phyloP scores from a whole-genome alignment of 257 asterid species.

The Gentiana dahurica region DNA sequence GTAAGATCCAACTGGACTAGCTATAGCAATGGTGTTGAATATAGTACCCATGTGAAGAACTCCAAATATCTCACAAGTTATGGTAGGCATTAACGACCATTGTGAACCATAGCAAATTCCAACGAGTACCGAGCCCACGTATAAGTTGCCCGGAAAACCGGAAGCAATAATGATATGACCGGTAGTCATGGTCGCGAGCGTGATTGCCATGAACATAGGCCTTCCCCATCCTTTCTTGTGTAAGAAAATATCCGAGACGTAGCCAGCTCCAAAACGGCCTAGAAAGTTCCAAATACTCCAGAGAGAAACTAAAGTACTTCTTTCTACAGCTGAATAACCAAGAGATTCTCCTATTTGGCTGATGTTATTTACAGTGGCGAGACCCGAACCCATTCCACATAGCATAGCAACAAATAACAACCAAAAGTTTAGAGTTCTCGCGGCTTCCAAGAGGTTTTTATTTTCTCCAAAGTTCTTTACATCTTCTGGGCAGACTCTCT shows the following conservation, averaged over 20 bases:
- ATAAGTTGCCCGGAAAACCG: constrained; percentile 65
- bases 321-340: constrained; percentile 47
- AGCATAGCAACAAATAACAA: constrained; percentile 64
- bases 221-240: constrained; percentile 62
- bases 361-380: constrained; percentile 79
- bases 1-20: constrained; percentile 90
- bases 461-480: constrained; percentile 20
- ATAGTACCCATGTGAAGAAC: constrained; percentile 82
- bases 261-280: constrained; percentile 91
- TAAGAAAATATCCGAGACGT: constrained; percentile 46
- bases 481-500: constrained; percentile 19
- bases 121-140: constrained; percentile 59
- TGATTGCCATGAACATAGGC: constrained; percentile 54
- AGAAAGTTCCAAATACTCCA: constrained; percentile 98
- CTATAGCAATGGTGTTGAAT: constrained; percentile 74
- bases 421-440: constrained; percentile 64
- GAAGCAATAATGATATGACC: constrained; percentile 71
- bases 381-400: constrained; percentile 94
- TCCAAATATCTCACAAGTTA: constrained; percentile 73
- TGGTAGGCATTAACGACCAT: constrained; percentile 97
- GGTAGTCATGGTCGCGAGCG: constrained; percentile 63
- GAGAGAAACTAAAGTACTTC: constrained; percentile 68
- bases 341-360: constrained; percentile 99
- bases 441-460: constrained; percentile 51
- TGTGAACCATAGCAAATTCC: constrained; percentile 90